phyloP scores from a whole-genome alignment of 495 filamentous ascomycete genomes.

The Xylaria scruposa region DNA sequence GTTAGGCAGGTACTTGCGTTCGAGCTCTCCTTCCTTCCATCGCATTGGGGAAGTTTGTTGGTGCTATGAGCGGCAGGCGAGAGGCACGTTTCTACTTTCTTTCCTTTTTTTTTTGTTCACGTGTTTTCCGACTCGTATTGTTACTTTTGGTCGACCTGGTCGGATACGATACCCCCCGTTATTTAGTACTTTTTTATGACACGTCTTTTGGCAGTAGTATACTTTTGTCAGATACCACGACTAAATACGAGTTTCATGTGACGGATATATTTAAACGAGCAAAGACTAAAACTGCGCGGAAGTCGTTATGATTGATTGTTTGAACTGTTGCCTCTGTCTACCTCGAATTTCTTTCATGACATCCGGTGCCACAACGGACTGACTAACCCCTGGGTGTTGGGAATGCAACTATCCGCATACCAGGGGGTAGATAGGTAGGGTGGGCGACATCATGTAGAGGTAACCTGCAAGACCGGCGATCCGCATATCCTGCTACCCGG shows the following conservation, averaged over 20 bases:
- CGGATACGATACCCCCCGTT: constrained; percentile 29
- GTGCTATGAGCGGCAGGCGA: background rate
- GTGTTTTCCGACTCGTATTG: background rate
- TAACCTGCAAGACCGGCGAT: no score
- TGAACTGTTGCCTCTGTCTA: background rate
- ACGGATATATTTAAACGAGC: background rate
- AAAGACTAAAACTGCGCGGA: background rate
- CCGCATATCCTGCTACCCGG: no score
- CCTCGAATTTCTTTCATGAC: background rate
- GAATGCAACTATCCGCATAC: no score
- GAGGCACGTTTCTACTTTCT: background rate
- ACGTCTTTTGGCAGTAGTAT: background rate
- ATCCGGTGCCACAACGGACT: background rate
- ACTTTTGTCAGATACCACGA: constrained; percentile 7
- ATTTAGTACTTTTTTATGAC: constrained; percentile 19
- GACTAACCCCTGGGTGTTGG: no score
- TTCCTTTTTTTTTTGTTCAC: background rate
- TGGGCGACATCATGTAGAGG: no score
- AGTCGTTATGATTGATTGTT: background rate
- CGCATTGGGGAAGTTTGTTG: background rate
- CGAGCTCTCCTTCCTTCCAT: background rate
- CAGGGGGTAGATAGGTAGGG: no score
- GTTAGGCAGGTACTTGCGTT: background rate
- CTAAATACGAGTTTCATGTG: constrained; percentile 1
- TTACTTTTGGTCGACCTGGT: constrained; percentile 13